phyloP scores from a whole-genome alignment of 768 basidiomycete genomes.

The Hypsizygus marmoreus region DNA sequence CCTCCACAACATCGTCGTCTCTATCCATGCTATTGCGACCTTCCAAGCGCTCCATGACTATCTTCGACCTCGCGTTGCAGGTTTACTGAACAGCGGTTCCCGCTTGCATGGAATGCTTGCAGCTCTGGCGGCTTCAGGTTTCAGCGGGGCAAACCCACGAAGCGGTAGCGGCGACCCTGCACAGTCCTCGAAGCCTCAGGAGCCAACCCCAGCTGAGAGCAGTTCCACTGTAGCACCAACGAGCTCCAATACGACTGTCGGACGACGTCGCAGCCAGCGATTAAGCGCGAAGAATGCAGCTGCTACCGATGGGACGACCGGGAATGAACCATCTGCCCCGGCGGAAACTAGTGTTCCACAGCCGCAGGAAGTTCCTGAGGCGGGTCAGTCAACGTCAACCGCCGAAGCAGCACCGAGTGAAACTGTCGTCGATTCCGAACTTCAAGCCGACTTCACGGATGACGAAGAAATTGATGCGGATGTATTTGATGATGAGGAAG shows the following conservation, averaged over 20 bases:
- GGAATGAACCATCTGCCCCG: constrained; percentile 17
- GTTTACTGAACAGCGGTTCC: constrained; percentile 60
- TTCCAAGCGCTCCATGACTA: constrained; percentile 98
- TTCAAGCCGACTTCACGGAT: constrained; percentile 78
- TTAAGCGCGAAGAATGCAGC: constrained; percentile 68
- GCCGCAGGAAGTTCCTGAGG: constrained; percentile 14
- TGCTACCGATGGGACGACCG: constrained; percentile 13
- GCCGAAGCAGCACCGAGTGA: constrained; percentile 54
- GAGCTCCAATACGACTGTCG: constrained; percentile 42
- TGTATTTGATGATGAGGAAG: constrained; percentile 88
- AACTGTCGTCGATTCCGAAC: constrained; percentile 61
- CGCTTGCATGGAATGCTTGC: constrained; percentile 89
- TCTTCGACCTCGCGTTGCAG: constrained; percentile 85
- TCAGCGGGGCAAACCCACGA: constrained; percentile 52
- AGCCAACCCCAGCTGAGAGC: constrained; percentile 32
- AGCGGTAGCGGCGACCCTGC: constrained; percentile 36
- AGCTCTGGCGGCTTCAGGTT: constrained; percentile 78
- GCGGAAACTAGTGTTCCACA: constrained; percentile 5
- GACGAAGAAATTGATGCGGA: constrained; percentile 88
- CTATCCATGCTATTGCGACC: constrained; percentile 97
- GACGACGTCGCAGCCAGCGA: constrained; percentile 79
- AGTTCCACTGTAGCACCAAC: constrained; percentile 26
- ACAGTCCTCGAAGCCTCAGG: constrained; percentile 29
- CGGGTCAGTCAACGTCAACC: constrained; percentile 29
- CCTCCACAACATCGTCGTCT: constrained; percentile 89